Evolutionary conservation across 192 early-diverging fungal species (phyloP).

Genomic region (Allomyces macrogynus): DNA sequence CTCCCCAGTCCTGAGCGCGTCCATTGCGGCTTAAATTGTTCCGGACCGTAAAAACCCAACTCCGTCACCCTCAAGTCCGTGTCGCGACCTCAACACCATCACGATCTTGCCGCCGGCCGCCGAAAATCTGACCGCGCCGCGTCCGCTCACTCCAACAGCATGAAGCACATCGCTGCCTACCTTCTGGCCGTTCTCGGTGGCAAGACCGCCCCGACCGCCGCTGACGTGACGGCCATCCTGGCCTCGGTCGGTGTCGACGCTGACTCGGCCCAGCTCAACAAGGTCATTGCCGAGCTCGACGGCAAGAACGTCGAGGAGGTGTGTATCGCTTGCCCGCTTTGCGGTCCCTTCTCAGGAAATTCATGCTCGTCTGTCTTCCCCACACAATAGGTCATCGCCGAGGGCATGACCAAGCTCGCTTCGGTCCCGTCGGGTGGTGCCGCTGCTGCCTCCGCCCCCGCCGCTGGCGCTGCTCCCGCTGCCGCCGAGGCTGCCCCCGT

Average conservation of each 20-base stretch:
- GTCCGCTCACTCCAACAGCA: slow-evolving; percentile 17
- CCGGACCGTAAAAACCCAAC: too few relatives aligned
- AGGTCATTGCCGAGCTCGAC: slow-evolving; percentile 59
- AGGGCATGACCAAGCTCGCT: slow-evolving; percentile 77
- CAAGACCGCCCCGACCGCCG: slow-evolving; percentile 55
- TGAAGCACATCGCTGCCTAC: slow-evolving; percentile 98
- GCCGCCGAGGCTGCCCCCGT: slow-evolving; percentile 24
- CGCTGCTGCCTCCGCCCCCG: slow-evolving; percentile 42
- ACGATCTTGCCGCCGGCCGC: too few relatives aligned
- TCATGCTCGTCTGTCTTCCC: too few relatives aligned
- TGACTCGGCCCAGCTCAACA: slow-evolving; percentile 55
- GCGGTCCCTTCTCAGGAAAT: too few relatives aligned
- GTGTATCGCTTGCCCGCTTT: slow-evolving; percentile 2
- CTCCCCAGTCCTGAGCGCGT: too few relatives aligned
- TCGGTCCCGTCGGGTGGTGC: slow-evolving; percentile 85
- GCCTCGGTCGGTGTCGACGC: slow-evolving; percentile 77
- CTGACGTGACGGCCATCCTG: slow-evolving; percentile 64
- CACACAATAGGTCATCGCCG: slow-evolving; percentile 54
- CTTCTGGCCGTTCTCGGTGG: slow-evolving; percentile 79
- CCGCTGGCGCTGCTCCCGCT: slow-evolving; percentile 41
- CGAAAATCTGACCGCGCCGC: neutral
- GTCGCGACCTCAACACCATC: too few relatives aligned
- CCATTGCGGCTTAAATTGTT: too few relatives aligned
- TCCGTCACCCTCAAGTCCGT: too few relatives aligned
- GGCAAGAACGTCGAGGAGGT: slow-evolving; percentile 80